These are phyloP conservation scores for Gastrolobium bilobum DNA, from an alignment of 306 rosid genomes.

Conservation along the genomic window DNA sequence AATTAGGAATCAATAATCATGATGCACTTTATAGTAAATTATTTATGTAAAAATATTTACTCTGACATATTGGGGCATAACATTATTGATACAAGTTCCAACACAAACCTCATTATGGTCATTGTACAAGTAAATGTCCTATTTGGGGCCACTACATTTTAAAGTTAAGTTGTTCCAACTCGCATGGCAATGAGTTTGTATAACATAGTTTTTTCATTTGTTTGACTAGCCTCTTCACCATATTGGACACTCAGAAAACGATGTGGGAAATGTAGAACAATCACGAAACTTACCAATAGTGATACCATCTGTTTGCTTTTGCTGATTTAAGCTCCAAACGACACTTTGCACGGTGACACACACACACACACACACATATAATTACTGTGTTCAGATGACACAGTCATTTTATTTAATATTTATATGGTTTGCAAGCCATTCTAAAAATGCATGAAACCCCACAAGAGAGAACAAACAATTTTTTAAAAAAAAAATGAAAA, in stretches of 20 bases:
- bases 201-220: slow-evolving; percentile 50
- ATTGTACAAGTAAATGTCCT: slow-evolving; percentile 50
- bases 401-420: slow-evolving; percentile 34
- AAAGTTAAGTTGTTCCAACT: slow-evolving; percentile 51
- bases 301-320: slow-evolving; percentile 45
- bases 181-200: slow-evolving; percentile 47
- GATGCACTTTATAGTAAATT: slow-evolving; percentile 42
- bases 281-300: slow-evolving; percentile 57
- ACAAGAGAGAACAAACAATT: slow-evolving; percentile 15
- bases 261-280: slow-evolving; percentile 62
- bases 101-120: slow-evolving; percentile 60
- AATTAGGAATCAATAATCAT: slow-evolving; percentile 30
- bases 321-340: slow-evolving; percentile 52
- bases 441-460: slow-evolving; percentile 12
- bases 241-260: slow-evolving; percentile 56
- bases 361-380: neutral
- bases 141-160: slow-evolving; percentile 56
- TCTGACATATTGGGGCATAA: slow-evolving; percentile 49
- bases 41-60: slow-evolving; percentile 44
- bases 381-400: slow-evolving; percentile 37
- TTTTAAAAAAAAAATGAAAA: neutral
- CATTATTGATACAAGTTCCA: slow-evolving; percentile 72
- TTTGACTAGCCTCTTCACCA: slow-evolving; percentile 62
- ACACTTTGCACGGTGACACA: slow-evolving; percentile 56
- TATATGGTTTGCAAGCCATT: slow-evolving; percentile 22